These are phyloP conservation scores for Starmerella khaoyaiensis DNA, from an alignment of 805 yeast genomes.

Conservation along the genomic window DNA sequence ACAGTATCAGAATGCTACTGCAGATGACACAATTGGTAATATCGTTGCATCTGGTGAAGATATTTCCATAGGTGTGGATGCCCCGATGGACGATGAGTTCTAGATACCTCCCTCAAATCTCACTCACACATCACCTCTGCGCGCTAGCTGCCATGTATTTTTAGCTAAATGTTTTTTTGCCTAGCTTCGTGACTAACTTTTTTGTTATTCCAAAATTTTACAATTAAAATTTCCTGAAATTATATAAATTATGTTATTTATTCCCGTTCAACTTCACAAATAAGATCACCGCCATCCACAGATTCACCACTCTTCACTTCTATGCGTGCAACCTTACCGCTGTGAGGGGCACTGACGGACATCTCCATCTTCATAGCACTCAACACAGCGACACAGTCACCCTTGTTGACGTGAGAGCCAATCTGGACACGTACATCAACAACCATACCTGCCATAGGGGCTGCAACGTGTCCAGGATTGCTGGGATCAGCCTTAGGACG, in stretches of 20 bases:
- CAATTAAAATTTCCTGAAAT: neutral
- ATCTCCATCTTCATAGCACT: slow-evolving; percentile 99
- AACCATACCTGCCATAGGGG: slow-evolving; percentile 99
- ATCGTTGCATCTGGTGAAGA: neutral
- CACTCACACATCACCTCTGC: too few species aligned
- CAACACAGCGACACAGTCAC: slow-evolving; percentile 85
- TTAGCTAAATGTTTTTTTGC: too few species aligned
- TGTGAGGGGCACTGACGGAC: slow-evolving; percentile 86
- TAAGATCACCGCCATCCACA: slow-evolving; percentile 86
- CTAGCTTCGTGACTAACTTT: neutral
- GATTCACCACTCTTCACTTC: slow-evolving; percentile 81
- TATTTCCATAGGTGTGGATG: neutral
- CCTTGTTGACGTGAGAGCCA: slow-evolving; percentile 85
- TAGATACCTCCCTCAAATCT: too few species aligned
- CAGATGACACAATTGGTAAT: slow-evolving; percentile 36
- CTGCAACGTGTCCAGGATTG: slow-evolving; percentile 86
- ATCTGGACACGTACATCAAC: slow-evolving; percentile 85
- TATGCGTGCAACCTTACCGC: slow-evolving; percentile 71
- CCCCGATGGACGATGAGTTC: neutral
- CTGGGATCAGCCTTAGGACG: slow-evolving; percentile 84
- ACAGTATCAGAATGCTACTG: slow-evolving; percentile 81
- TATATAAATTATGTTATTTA: too few species aligned
- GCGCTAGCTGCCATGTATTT: too few species aligned
- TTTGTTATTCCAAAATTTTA: neutral
- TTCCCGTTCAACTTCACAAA: slow-evolving; percentile 41